Base-by-base conservation (phyloP, 805 yeast genomes). In the Candida tallmaniae region DNA sequence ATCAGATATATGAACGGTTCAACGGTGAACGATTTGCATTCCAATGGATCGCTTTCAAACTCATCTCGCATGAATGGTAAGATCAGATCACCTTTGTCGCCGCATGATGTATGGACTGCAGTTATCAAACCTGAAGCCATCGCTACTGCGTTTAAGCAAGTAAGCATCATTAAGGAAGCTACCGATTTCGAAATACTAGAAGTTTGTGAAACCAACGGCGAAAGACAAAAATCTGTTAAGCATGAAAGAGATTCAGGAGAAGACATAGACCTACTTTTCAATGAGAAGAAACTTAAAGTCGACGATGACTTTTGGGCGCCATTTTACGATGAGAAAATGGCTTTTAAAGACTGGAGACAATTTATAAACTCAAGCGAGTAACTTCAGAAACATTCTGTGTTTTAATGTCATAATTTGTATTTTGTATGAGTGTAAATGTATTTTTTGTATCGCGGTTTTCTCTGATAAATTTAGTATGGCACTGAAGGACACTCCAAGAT, bases 91-190 rank as follows among this genome's bases (percentile, higher is more conserved):
- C 73, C 73, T 3, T 59, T 68, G 13, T 62, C 70, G 18, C 72
- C 73, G 6, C 40, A 39, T 10, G 46, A 40, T 34, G 62, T 53
- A 22, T 67, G 73, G 73, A 54, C 58, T 2, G 64, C 74, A 28
- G 69, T 65, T 24, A 58, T 73, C n/a, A 65, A 63, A 30, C 69
- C 78, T 1, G 51, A 52, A 12, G 68, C 71, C 10, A 58, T 75
- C 13, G 40, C 62, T 1, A 60, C 73, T 5, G 68, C 76, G 0
- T 73, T 75, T 48, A 58, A 59, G 36, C 77, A 65, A 31, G 65
- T 70, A 15, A 63, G 62, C 15, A 41, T 42, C 23, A 63, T 69
- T 21, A 49, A 54, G 32, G 68, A 65, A 26, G 48, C 58, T 30
- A 55, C 55, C n/a, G 39, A 52, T 3, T 36, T 39, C 9, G 53